Percentiles rank a stretch among this genome's conserved stretches.
These are phyloP conservation scores for Spergularia marina DNA, from an alignment of 148 eudicot genomes.

Conservation along the genomic window DNA sequence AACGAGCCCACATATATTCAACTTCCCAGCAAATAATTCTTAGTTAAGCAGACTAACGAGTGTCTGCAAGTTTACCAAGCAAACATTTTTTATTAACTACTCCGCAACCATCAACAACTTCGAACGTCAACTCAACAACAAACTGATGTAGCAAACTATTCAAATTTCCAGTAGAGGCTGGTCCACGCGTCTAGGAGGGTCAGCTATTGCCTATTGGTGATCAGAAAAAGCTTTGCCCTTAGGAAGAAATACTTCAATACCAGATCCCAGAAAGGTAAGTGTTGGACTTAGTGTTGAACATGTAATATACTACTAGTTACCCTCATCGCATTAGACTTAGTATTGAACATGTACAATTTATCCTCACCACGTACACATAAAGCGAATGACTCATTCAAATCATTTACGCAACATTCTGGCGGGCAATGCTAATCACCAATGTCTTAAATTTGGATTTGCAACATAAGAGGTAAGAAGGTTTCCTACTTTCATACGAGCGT, in stretches of 20 bases:
- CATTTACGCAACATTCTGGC: not conserved
- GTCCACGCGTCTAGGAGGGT: not conserved
- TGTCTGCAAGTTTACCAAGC: not conserved
- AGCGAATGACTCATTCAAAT: not conserved
- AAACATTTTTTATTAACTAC: not conserved
- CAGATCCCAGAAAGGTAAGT: not conserved
- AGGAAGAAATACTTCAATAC: not conserved
- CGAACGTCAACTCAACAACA: not conserved
- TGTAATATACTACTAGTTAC: not conserved
- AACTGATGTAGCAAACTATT: not conserved
- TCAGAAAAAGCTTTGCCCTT: not conserved
- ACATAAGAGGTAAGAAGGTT: not conserved
- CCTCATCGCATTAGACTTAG: not conserved
- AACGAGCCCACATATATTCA: too few species aligned
- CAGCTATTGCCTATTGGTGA: not conserved
- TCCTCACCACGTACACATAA: not conserved
- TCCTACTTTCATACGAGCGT: too few species aligned
- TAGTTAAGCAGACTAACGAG: not conserved
- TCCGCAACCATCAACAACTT: not conserved
- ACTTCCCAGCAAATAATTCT: not conserved
- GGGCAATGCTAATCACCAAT: not conserved
- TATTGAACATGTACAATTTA: too few species aligned
- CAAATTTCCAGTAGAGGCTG: not conserved
- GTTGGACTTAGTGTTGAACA: not conserved
- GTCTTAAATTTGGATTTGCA: not conserved